Percentiles rank a stretch among this genome's conserved stretches.
These are phyloP conservation scores for Fusarium gaditjirri DNA, from an alignment of 2,329 filamentous ascomycete species.

Conservation along the genomic window DNA sequence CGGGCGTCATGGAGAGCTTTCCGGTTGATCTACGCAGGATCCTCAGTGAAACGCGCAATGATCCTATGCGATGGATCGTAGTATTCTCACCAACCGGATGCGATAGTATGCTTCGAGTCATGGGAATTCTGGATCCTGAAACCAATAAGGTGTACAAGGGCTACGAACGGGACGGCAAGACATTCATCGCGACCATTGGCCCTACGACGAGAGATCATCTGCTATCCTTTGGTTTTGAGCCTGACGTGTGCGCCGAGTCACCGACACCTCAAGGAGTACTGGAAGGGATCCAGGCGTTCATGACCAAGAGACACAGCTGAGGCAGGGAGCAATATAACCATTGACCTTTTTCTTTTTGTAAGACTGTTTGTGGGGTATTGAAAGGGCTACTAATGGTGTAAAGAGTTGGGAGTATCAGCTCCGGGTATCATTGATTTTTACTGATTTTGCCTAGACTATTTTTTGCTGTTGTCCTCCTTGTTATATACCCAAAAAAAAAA, in stretches of 20 bases:
- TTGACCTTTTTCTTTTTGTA: neutral
- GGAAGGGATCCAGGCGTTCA: slow-evolving; percentile 68
- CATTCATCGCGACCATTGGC: slow-evolving; percentile 86
- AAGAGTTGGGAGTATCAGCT: slow-evolving; percentile 42
- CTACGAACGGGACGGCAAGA: slow-evolving; percentile 53
- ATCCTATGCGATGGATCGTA: slow-evolving; percentile 73
- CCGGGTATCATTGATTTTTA: slow-evolving; percentile 45
- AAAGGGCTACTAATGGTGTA: neutral
- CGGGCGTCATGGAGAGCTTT: slow-evolving; percentile 84
- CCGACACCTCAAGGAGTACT: slow-evolving; percentile 85
- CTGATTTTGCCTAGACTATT: slow-evolving; percentile 16
- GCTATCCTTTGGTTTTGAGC: slow-evolving; percentile 71
- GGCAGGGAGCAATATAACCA: neutral
- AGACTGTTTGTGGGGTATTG: neutral
- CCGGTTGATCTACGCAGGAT: slow-evolving; percentile 68
- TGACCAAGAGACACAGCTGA: slow-evolving; percentile 30
- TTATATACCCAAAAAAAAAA: slow-evolving; percentile 24
- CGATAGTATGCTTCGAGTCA: slow-evolving; percentile 65
- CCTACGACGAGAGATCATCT: slow-evolving; percentile 89
- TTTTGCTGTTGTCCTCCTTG: slow-evolving; percentile 1
- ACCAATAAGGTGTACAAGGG: slow-evolving; percentile 53
- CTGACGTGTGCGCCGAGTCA: slow-evolving; percentile 82
- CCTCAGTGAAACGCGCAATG: slow-evolving; percentile 58
- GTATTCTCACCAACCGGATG: slow-evolving; percentile 77
- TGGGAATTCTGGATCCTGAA: slow-evolving; percentile 62